Conservation (phyloP, 208 protist genomes). For the Crithidia brevicula region DNA sequence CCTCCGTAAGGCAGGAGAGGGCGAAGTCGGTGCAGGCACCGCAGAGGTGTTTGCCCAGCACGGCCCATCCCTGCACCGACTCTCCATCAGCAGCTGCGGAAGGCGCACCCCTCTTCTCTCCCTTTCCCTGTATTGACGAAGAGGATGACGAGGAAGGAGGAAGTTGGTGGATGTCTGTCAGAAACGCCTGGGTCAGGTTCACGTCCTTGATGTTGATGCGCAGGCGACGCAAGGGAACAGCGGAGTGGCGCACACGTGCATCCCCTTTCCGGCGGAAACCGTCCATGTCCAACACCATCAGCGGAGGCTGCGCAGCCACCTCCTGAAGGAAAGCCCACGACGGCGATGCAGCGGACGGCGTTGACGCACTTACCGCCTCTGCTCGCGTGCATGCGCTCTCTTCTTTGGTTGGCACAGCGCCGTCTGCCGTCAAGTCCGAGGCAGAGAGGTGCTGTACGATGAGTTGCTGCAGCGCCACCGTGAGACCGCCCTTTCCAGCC, state of each 20-base stretch:
- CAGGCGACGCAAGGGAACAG: conserved; percentile 54
- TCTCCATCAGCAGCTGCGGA: no score
- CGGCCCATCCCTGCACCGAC: conserved; percentile 41
- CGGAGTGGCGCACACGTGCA: conserved; percentile 57
- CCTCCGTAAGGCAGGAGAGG: conserved; percentile 59
- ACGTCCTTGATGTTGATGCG: conserved; percentile 86
- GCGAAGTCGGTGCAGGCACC: conserved; percentile 84
- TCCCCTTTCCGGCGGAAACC: conserved; percentile 77
- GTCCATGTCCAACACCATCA: conserved; percentile 71
- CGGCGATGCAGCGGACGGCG: not conserved
- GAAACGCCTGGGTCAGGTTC: conserved; percentile 47
- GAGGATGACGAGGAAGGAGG: no score
- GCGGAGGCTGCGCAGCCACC: conserved; percentile 21
- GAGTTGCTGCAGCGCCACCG: conserved; percentile 61
- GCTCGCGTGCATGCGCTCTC: no score
- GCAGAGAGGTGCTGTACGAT: conserved; percentile 18
- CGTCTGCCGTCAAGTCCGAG: not conserved
- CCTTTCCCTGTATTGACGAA: not conserved
- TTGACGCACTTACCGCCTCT: no score
- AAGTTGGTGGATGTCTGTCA: conserved; percentile 12
- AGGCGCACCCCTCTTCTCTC: no score
- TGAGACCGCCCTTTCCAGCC: conserved; percentile 78
- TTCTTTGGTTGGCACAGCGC: not conserved
- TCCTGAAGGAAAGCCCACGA: conserved; percentile 21
- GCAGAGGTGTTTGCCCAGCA: conserved; percentile 81